Evolutionary conservation across 768 basidiomycete genomes (phyloP), one percentile per base, ranked within the genome.

Genomic region (Russula griseocarnosa): DNA sequence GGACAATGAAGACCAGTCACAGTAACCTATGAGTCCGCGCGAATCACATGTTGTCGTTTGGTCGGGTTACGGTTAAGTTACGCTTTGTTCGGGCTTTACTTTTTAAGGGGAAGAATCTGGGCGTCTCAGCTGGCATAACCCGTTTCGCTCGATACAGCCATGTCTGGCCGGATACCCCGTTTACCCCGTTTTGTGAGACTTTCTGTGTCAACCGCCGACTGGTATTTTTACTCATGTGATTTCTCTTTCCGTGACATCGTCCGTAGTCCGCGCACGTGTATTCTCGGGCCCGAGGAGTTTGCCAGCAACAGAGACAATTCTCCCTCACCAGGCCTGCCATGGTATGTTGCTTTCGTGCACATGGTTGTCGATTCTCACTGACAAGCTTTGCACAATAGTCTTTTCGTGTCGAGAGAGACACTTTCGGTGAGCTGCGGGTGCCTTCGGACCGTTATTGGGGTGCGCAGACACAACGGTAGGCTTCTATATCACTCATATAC

Each of bases 391-490:
- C 20, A 36, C 34, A 40, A 5, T 58, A 81, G 79, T 75, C 79
- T 32, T 79, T 83, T 74, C 89, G 95, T 63, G 78, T 81, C 26
- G 96, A 99, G 76, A 86, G 80, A 68, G 97, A 98, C 75, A 98
- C 97, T 3, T 98, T 99, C 74, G 97, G 97, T 38, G 92, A 94
- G 65, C 84, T 99, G 46, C 82, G 90, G 69, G 97, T 99, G 28
- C 89, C 90, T 28, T 83, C 83, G 18, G 86, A 90, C 64, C 84
- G 88, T 62, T 98, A 98, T 77, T 99, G 95, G 94, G 97, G 97
- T 64, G 95, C 95, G 20, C 97, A 98, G 76, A 99, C 97, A 16
- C 96, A 98, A 73, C 83, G 97, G 91, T 89, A 69, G 26, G 77
- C 72, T 18, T 55, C 9, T 24, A 28, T 53, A 49, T 49, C 51